A percentile compares a stretch with the other conserved stretches of the same genome.
Evolutionary conservation across 2,329 filamentous ascomycete genomes (phyloP).

Genomic region (Chaetomium sp.): DNA sequence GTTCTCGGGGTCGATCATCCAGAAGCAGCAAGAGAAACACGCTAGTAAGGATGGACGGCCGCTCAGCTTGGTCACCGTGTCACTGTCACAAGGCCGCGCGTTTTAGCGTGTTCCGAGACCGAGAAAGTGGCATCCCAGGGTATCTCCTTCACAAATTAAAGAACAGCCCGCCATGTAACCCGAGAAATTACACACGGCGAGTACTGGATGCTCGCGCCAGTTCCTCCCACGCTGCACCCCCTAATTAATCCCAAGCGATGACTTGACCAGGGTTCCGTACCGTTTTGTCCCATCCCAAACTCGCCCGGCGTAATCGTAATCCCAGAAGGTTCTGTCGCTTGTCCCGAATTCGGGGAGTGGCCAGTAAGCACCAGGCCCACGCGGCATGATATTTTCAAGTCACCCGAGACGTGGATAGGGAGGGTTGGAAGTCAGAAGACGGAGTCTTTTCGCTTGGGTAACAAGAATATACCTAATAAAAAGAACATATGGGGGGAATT

Average conservation of each 20-base stretch:
- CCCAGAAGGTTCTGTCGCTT: not conserved
- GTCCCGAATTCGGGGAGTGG: not conserved
- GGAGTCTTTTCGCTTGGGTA: constrained; percentile 16
- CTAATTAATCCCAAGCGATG: constrained; percentile 7
- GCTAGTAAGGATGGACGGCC: not conserved
- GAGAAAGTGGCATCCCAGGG: constrained; percentile 14
- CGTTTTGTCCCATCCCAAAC: too few relatives aligned
- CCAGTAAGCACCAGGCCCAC: not conserved
- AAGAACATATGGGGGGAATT: constrained; percentile 14
- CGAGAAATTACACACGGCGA: constrained; percentile 11
- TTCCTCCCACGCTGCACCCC: too few relatives aligned
- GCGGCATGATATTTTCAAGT: not conserved
- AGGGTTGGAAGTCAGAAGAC: constrained; percentile 9
- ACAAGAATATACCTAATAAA: constrained; percentile 15
- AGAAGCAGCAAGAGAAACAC: not conserved
- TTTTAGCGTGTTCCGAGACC: constrained; percentile 11
- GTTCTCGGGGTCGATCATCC: not conserved
- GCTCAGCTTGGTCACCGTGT: not conserved
- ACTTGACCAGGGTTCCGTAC: not conserved
- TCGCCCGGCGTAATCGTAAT: not conserved
- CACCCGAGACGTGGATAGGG: not conserved
- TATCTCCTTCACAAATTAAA: constrained; percentile 25
- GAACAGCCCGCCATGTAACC: constrained; percentile 21
- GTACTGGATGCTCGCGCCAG: not conserved
- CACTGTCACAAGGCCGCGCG: not conserved